Conservation (phyloP, 2,329 filamentous ascomycete genomes). For the Colletotrichum sidae region DNA sequence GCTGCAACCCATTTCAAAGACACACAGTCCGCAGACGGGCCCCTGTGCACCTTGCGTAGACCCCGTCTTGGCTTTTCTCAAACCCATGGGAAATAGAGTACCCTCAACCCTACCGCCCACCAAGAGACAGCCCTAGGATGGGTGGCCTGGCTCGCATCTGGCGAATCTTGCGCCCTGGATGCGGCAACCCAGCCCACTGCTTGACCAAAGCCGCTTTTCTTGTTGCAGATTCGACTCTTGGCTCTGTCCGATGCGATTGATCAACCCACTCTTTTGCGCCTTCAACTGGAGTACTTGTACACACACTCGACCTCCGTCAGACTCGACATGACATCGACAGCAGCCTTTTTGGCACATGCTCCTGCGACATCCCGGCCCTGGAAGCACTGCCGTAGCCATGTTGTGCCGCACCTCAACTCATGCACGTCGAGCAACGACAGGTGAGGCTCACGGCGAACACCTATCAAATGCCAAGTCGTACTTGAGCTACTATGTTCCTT, state of each 20-base stretch:
- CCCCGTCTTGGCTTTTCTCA: constrained; percentile 34
- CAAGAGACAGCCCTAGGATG: too few relatives aligned
- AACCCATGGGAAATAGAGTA: constrained; percentile 15
- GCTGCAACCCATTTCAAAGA: constrained; percentile 9
- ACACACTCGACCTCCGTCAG: neutral
- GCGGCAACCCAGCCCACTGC: constrained; percentile 31
- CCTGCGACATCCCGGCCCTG: too few relatives aligned
- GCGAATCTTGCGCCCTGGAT: constrained; percentile 27
- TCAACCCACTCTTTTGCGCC: constrained; percentile 6
- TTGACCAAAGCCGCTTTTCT: constrained; percentile 32
- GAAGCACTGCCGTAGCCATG: neutral
- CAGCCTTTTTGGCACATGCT: too few relatives aligned
- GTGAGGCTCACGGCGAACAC: too few relatives aligned
- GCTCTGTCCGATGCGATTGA: constrained; percentile 24
- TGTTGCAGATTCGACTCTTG: constrained; percentile 29
- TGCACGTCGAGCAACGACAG: too few relatives aligned
- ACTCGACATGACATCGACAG: neutral
- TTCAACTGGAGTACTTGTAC: too few relatives aligned
- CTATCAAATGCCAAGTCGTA: constrained; percentile 11
- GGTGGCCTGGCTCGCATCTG: constrained; percentile 30
- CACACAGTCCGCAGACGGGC: constrained; percentile 30
- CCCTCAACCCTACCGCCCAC: too few relatives aligned
- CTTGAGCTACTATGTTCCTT: constrained; percentile 5
- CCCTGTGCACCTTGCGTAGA: constrained; percentile 36
- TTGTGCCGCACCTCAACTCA: constrained; percentile 3